phyloP scores from a whole-genome alignment of 2,329 filamentous ascomycete species.

The Penicillium sp. region DNA sequence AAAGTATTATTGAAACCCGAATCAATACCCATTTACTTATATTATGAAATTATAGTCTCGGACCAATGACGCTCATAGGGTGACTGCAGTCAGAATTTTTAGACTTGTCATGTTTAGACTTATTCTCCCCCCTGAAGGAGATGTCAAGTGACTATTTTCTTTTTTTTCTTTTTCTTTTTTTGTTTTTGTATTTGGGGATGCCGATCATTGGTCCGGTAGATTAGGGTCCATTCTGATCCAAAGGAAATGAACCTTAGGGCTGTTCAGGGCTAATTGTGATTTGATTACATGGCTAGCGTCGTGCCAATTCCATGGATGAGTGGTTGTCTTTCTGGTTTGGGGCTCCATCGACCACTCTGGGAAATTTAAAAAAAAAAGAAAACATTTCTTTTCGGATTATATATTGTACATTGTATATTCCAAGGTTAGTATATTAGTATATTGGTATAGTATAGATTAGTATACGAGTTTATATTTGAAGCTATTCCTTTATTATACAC shows the following conservation, averaged over 20 bases:
- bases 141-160: slow-evolving; percentile 7
- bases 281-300: slow-evolving; percentile 25
- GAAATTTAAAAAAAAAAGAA: slow-evolving; percentile 4
- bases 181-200: neutral
- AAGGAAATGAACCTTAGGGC: slow-evolving; percentile 1
- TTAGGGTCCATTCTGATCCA: slow-evolving; percentile 5
- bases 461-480: neutral
- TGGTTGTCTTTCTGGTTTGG: neutral
- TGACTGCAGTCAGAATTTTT: slow-evolving; percentile 9
- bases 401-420: neutral
- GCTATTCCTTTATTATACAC: neutral
- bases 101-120: slow-evolving; percentile 16
- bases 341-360: neutral
- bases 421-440: neutral
- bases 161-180: neutral
- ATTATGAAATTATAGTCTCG: neutral
- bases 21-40: neutral
- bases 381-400: neutral
- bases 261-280: slow-evolving; percentile 20
- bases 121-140: slow-evolving; percentile 7
- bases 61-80: neutral
- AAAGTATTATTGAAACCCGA: neutral
- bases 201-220: slow-evolving; percentile 8
- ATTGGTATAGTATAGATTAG: too few species aligned
- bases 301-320: slow-evolving; percentile 24